These are phyloP conservation scores for Thermothelomyces thermophilus DNA, from an alignment of 2,329 filamentous ascomycete species.

Conservation along the genomic window DNA sequence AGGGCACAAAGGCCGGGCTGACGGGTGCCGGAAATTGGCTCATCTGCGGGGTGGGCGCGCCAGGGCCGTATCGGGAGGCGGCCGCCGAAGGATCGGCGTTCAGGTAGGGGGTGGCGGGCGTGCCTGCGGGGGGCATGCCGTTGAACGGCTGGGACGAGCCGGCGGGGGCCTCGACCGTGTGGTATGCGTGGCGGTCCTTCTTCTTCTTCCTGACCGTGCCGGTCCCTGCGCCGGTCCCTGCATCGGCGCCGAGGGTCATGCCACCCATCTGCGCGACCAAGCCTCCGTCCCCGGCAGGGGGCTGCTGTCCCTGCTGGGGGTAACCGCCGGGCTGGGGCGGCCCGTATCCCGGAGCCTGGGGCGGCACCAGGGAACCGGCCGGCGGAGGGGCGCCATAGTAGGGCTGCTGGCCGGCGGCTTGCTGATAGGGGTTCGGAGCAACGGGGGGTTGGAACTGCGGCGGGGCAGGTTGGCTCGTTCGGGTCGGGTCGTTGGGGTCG, in stretches of 20 bases:
- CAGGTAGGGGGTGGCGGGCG: conserved; percentile 50
- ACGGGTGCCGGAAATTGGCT: conserved; percentile 58
- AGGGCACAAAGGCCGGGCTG: conserved; percentile 45
- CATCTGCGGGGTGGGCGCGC: conserved; percentile 38
- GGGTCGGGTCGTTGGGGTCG: conserved; percentile 46
- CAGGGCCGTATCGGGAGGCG: conserved; percentile 41
- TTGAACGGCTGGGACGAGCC: conserved; percentile 64
- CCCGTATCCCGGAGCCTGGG: conserved; percentile 29
- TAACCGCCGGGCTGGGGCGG: conserved; percentile 25
- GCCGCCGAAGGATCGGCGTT: conserved; percentile 45
- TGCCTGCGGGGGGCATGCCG: conserved; percentile 55
- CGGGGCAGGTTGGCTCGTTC: conserved; percentile 35
- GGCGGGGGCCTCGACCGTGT: conserved; percentile 68
- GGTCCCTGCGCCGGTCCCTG: conserved; percentile 38
- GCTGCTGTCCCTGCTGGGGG: conserved; percentile 31
- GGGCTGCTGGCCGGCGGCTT: conserved; percentile 33
- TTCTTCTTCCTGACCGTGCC: conserved; percentile 63
- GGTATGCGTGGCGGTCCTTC: conserved; percentile 91
- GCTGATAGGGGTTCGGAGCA: conserved; percentile 49
- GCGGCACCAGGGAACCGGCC: conserved; percentile 17
- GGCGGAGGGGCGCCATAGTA: conserved; percentile 30
- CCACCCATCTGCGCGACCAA: conserved; percentile 70
- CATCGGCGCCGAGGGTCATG: conserved; percentile 54
- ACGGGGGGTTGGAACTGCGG: conserved; percentile 47
- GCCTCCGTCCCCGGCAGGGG: conserved; percentile 36